A percentile compares a stretch with the other conserved stretches of the same genome.
Evolutionary conservation across 768 basidiomycete genomes (phyloP).

Genomic region (Jaapia argillacea): DNA sequence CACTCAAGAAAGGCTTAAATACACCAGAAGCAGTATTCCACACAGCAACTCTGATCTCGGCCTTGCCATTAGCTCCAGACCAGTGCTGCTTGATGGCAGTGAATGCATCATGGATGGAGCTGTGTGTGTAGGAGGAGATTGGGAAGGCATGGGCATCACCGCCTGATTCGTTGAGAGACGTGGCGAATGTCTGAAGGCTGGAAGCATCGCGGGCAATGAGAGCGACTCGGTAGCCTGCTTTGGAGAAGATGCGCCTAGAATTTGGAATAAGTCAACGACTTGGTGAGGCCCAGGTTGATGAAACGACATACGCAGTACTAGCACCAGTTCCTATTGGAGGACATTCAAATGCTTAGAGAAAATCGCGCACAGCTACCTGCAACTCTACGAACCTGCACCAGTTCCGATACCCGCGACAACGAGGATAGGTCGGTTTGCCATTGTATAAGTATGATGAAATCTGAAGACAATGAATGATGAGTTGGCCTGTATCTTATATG

Average conservation of each 20-base stretch:
- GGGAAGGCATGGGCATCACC: slow-evolving; percentile 30
- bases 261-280: neutral
- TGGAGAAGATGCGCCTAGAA: slow-evolving; percentile 21
- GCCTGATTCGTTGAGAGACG: slow-evolving; percentile 23
- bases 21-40: slow-evolving; percentile 27
- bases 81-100: slow-evolving; percentile 21
- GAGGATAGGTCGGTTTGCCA: slow-evolving; percentile 24
- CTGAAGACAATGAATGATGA: no score
- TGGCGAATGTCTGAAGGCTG: slow-evolving; percentile 21
- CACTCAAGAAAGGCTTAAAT: slow-evolving; percentile 28
- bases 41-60: slow-evolving; percentile 29
- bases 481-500: no score
- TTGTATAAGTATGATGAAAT: no score
- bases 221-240: slow-evolving; percentile 30
- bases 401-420: slow-evolving; percentile 32
- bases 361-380: neutral
- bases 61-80: slow-evolving; percentile 9
- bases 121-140: slow-evolving; percentile 21
- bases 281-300: neutral
- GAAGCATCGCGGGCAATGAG: slow-evolving; percentile 26
- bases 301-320: slow-evolving; percentile 25
- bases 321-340: slow-evolving; percentile 24
- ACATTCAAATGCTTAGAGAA: neutral
- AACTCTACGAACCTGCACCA: slow-evolving; percentile 20
- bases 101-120: slow-evolving; percentile 22